Evolutionary conservation across 345 rosid genomes (phyloP), one percentile per base, ranked within the genome.

Genomic region (Acer campestre): DNA sequence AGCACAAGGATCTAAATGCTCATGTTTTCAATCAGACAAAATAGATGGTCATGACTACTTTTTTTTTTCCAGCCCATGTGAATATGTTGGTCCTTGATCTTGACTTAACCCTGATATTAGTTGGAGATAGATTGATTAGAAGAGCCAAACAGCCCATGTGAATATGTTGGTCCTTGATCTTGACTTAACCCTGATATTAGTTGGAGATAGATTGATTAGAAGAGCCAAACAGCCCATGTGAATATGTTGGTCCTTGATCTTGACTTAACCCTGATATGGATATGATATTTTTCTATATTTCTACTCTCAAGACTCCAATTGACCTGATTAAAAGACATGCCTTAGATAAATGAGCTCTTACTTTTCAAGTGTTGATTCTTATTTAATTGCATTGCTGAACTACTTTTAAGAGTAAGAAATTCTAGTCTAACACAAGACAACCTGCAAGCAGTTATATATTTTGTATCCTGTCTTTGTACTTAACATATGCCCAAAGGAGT

Each of bases 81-180:
- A 72, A 3, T 10, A 3, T 40, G 51, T 40, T 10, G 38, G 63
- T 67, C 46, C 68, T 31, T 40, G 44, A 67, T 44, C 63, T 35
- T 35, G 38, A 5, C 38, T 18, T 67, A 10, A 40, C 0, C 25
- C 22, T 11, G 20, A 61, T 12, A 40, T 61, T 20, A 61, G 44
- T 35, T 4, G 23, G 10, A 4, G 44, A 48, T 49, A 29, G 16
- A 14, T 27, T 69, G 58, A 27, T 16, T 0, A 35, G 59, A 49
- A 48, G 61, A n/a, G n/a, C n/a, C n/a, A n/a, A n/a, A n/a, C 61
- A 27, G 61, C 44, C 25, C 61, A 70, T 38, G 51, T 35, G 75
- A 72, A 3, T 10, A 3, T 40, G 51, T 40, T 10, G 38, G 63
- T 67, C 46, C 68, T 31, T 40, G 44, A 67, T 44, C 63, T 35